Base-by-base conservation (phyloP, 2,329 filamentous ascomycete species). In the Metarhizium anisopliae region DNA sequence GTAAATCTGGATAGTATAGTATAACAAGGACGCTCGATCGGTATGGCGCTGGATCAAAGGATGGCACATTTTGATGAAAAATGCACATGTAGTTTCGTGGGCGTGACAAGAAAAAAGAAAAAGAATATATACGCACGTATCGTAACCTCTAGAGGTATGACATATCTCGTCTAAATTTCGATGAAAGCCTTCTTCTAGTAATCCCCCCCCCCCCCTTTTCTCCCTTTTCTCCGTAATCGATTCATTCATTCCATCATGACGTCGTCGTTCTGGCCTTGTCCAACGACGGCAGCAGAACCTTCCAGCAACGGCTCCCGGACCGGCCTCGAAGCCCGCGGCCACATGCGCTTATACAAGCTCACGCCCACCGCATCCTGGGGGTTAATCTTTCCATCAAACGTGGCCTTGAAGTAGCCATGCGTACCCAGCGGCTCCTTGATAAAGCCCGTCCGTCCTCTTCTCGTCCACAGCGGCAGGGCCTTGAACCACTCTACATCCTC, bases 341-440 rank as follows among this genome's bases (percentile, higher is more conserved):
- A 94, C 58, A 93, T 84, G 25, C 89, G 77, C 80, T 94, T 94
- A 68, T 93, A 94, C 66, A 94, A 68, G 73, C 90, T 95, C 60
- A 97, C 88, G 52, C 90, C 94, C 50, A 99, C 85, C 3, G 91
- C 86, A 73, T 99, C 94, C 74, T 96, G 89, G 1, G 94, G 92
- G 71, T 96, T 97, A 70, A 99, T 93, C 68, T 88, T 89, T 13
- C 86, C 90, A 70, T 99, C 95, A 74, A 99, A 99, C 2, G 88
- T 96, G 13, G 94, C 94, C 79, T 99, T 99, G 82, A 97, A 97
- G 76, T 99, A 99, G n/a, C 94, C 94, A 72, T 99, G 94, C 40
- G 94, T 99, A 64, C 94, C 94, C 52, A 99, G 75, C 56, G 87
- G 82, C 77, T 99, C 94, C 78, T 96, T 96, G 77, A 99, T 84